Base-by-base conservation (phyloP, 179 eudicot genomes). In the Beta macrorhiza region DNA sequence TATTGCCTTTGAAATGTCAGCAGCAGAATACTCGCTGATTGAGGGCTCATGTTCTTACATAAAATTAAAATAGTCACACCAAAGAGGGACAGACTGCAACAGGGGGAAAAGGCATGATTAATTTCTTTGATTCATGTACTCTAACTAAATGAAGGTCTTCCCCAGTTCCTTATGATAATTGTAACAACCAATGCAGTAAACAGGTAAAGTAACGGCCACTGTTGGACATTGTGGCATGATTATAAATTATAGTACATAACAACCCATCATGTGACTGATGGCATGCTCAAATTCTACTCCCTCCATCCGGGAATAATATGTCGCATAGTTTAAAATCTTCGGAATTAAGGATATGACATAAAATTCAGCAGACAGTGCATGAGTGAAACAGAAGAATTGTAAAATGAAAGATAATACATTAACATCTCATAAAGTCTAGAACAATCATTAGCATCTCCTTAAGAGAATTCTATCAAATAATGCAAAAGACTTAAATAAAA, bases 31-130 rank as follows among this genome's bases (percentile, higher is more conserved):
- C 79, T 87, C 88, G 37, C 89, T 81, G 58, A 92, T 86, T n/a
- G 90, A 87, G 17, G 92, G 91, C 57, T 96, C 97, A 79, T 88
- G 83, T 63, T 94, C 96, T 91, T 86, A 91, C 22, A 94, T 80
- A 87, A 91, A 96, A 78, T 86, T 87, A 79, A 92, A 63, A 85
- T 91, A 96, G 81, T 91, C 99, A 82, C 97, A 91, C 98, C 98
- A 94, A 17, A 96, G 88, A 69, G 91, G 81, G 74, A 96, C 92
- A 80, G 97, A 94, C 99, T 96, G 96, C 92, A 29, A 10, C 10
- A 32, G 15, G 7, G 79, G 12, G 79, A 69, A 82, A 67, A 82
- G 68, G 69, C 55, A 84, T 8, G 56, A 77, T 74, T 37, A 80
- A 62, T 59, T 45, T 77, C 51, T 25, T 73, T 75, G 72, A 55